Conservation (phyloP, 306 rosid genomes). For the Trifolium pratense region DNA sequence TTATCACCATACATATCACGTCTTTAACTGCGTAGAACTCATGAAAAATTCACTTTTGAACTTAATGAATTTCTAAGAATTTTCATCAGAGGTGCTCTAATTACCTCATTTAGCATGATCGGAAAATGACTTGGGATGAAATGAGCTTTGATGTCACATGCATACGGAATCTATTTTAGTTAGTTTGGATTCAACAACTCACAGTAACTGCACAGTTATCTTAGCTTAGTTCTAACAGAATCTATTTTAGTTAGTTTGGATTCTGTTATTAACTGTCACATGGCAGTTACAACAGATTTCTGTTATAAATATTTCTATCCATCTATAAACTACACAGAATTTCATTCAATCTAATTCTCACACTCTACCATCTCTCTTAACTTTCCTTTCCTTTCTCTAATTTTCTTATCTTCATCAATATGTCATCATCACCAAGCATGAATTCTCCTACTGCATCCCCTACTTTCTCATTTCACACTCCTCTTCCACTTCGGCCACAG, state of each 20-base stretch:
- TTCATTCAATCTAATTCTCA: not conserved
- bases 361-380: not conserved
- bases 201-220: too few relatives aligned
- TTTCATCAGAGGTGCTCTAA: too few relatives aligned
- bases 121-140: too few relatives aligned
- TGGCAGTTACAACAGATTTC: not conserved
- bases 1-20: too few relatives aligned
- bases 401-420: not conserved
- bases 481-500: not conserved
- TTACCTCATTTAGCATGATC: too few relatives aligned
- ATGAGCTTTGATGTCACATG: too few relatives aligned
- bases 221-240: too few relatives aligned
- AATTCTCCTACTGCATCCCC: not conserved
- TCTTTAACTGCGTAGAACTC: too few relatives aligned
- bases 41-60: too few relatives aligned
- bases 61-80: too few relatives aligned
- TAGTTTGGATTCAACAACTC: too few relatives aligned
- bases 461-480: not conserved
- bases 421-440: not conserved
- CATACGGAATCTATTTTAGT: too few relatives aligned
- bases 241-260: not conserved
- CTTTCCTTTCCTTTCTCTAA: not conserved
- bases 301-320: not conserved
- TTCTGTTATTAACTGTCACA: not conserved
- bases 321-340: not conserved